Evolutionary conservation across 441 rosid genomes (phyloP).

Genomic region (Codiaeum variegatum): DNA sequence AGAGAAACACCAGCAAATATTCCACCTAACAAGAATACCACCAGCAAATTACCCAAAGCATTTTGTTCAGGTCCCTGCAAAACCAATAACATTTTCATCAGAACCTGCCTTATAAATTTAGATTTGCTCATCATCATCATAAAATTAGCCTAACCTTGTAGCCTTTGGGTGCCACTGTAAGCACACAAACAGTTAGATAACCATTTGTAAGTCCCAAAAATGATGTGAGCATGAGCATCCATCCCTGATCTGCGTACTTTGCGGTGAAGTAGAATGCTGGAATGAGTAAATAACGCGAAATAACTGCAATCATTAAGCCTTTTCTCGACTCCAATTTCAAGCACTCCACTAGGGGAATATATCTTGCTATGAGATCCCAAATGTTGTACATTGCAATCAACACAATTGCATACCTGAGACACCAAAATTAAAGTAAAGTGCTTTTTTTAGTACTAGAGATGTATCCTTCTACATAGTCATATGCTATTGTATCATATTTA

Average conservation of each 20-base stretch:
- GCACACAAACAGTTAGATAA: conserved; percentile 74
- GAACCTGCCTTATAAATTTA: neutral
- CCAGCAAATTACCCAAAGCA: conserved; percentile 81
- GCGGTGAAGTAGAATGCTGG: conserved; percentile 90
- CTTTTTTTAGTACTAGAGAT: neutral
- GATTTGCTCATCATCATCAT: neutral
- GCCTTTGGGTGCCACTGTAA: conserved; percentile 75
- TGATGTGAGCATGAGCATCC: conserved; percentile 74
- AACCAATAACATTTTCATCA: neutral
- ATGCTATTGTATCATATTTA: neutral
- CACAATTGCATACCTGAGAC: conserved; percentile 60
- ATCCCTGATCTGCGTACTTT: conserved; percentile 81
- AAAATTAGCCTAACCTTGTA: conserved; percentile 51
- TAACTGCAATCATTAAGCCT: conserved; percentile 37
- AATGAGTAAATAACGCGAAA: conserved; percentile 53
- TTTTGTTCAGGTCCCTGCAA: conserved; percentile 85
- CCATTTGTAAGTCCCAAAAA: conserved; percentile 77
- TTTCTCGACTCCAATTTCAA: conserved; percentile 67
- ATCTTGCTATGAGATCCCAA: conserved; percentile 69
- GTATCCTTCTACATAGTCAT: too few relatives aligned
- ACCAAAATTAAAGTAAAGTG: neutral
- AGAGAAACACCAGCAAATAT: conserved; percentile 63
- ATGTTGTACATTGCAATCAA: conserved; percentile 59
- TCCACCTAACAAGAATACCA: conserved; percentile 56
- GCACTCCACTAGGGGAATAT: conserved; percentile 45